These are phyloP conservation scores for Komagataella ulmi DNA, from an alignment of 805 yeast species.

Conservation along the genomic window DNA sequence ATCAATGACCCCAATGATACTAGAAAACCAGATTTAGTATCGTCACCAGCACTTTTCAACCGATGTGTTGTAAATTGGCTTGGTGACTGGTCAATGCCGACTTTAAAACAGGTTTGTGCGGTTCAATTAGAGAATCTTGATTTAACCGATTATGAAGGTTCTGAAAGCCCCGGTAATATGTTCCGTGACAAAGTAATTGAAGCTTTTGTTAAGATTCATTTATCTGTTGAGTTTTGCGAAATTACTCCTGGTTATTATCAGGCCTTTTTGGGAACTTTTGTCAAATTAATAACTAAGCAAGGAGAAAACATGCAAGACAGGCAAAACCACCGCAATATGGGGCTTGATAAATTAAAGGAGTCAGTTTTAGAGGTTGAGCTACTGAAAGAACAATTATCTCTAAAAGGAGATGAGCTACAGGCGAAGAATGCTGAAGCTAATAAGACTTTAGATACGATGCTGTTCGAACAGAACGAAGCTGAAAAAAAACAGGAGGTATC, in stretches of 20 bases:
- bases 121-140: neutral
- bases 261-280: conserved; percentile 32
- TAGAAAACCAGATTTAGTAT: conserved; percentile 30
- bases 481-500: conserved; percentile 86
- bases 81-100: conserved; percentile 61
- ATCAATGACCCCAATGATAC: conserved; percentile 36
- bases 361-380: conserved; percentile 62
- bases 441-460: conserved; percentile 58
- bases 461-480: conserved; percentile 80
- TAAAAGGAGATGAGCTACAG: conserved; percentile 34
- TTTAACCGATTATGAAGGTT: conserved; percentile 6
- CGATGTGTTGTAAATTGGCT: conserved; percentile 83
- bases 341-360: conserved; percentile 64
- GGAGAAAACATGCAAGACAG: conserved; percentile 41
- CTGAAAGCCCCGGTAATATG: neutral
- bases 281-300: conserved; percentile 24
- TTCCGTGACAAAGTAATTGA: conserved; percentile 32
- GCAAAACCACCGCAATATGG: conserved; percentile 61
- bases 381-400: conserved; percentile 38
- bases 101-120: conserved; percentile 37
- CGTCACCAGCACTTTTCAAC: conserved; percentile 84
- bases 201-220: conserved; percentile 33
- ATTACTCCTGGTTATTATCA: conserved; percentile 44
- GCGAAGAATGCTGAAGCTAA: conserved; percentile 58
- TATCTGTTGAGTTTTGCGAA: conserved; percentile 5